These are phyloP conservation scores for Mycena indigotica DNA, from an alignment of 768 basidiomycete genomes.

Conservation along the genomic window DNA sequence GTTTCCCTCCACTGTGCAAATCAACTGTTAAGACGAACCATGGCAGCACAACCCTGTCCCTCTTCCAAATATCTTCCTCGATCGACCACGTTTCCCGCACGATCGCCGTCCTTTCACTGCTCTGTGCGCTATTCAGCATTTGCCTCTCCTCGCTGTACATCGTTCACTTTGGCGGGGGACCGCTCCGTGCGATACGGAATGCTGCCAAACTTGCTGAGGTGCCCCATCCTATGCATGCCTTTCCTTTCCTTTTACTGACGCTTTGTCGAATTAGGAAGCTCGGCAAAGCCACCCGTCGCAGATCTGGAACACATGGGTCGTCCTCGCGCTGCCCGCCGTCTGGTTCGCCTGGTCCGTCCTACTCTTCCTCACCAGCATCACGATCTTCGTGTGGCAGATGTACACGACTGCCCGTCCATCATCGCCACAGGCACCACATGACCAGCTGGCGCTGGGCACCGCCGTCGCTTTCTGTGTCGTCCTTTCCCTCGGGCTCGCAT, in stretches of 20 bases:
- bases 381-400: not conserved
- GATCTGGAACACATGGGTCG: not conserved
- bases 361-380: not conserved
- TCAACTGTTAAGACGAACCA: too few species aligned
- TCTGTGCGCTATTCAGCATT: not conserved
- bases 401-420: not conserved
- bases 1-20: too few species aligned
- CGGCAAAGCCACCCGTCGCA: too few species aligned
- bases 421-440: not conserved
- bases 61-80: not conserved
- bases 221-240: too few species aligned
- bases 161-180: not conserved
- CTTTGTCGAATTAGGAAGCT: too few species aligned
- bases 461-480: not conserved
- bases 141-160: not conserved
- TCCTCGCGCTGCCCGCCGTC: not conserved
- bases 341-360: not conserved
- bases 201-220: not conserved
- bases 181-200: not conserved
- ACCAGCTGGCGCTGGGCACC: not conserved
- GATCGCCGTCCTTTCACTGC: not conserved
- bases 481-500: too few species aligned
- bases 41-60: slow-evolving; percentile 1
- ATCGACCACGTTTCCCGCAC: not conserved
- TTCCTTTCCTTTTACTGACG: too few species aligned